A percentile compares a stretch with the other conserved stretches of the same genome.
These are phyloP conservation scores for Aspergillus bertholletiae DNA, from an alignment of 495 filamentous ascomycete genomes.

Conservation along the genomic window DNA sequence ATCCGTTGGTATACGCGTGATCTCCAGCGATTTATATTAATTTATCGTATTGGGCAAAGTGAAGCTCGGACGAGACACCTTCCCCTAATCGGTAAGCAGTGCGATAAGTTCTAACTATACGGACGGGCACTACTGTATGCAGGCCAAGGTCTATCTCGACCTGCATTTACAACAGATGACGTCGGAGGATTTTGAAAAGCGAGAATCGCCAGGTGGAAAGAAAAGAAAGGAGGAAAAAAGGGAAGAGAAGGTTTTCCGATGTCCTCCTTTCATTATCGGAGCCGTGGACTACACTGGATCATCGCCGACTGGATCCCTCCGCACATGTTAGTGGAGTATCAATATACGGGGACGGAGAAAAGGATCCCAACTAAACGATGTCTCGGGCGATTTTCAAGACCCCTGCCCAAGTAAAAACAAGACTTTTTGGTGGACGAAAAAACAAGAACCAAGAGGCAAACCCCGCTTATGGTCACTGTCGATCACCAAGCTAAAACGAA, in stretches of 20 bases:
- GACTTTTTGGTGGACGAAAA: conserved; percentile 2
- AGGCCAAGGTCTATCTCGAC: not conserved
- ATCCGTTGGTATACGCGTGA: no score
- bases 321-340: not conserved
- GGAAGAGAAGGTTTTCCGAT: not conserved
- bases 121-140: not conserved
- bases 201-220: not conserved
- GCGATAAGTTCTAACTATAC: not conserved
- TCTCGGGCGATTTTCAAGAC: not conserved
- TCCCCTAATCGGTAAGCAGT: not conserved
- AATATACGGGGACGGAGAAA: not conserved
- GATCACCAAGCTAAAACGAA: conserved; percentile 8
- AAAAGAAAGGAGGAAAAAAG: not conserved
- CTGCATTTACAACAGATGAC: not conserved
- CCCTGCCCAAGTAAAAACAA: conserved; percentile 2
- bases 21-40: not conserved
- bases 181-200: not conserved
- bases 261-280: not conserved
- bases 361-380: not conserved
- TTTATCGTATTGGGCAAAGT: not conserved
- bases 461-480: conserved; percentile 10
- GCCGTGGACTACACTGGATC: not conserved
- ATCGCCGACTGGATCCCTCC: conserved; percentile 2
- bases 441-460: conserved; percentile 8
- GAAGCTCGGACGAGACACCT: not conserved